A percentile compares a stretch with the other conserved stretches of the same genome.
phyloP scores from a whole-genome alignment of 306 rosid species.

The Trichosanthes cucumerina region DNA sequence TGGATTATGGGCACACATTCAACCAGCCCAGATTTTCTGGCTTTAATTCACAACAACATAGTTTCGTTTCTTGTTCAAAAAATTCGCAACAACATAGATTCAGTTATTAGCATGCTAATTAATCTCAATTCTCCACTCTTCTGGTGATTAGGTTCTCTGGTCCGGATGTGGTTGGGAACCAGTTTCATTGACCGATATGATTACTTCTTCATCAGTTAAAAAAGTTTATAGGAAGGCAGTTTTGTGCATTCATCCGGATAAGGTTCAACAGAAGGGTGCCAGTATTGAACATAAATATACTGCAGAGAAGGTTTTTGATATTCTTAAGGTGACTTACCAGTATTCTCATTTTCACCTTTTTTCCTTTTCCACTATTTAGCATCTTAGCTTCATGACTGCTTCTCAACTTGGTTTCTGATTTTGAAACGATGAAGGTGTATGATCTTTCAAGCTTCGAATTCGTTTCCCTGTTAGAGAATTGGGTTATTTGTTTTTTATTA shows the following conservation, averaged over 20 bases:
- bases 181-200: conserved; percentile 65
- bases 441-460: not conserved
- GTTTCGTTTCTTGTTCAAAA: no score
- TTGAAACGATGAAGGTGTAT: not conserved
- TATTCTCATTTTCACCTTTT: not conserved
- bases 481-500: not conserved
- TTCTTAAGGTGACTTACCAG: conserved; percentile 52
- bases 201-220: conserved; percentile 65
- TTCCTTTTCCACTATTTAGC: not conserved
- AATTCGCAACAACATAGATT: not conserved
- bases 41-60: not conserved
- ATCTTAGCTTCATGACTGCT: not conserved
- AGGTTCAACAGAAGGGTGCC: conserved; percentile 90
- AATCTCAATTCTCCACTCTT: not conserved
- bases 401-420: not conserved
- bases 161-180: conserved; percentile 77
- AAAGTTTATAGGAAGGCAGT: conserved; percentile 70
- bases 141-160: conserved; percentile 64
- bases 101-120: not conserved
- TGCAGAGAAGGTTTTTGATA: conserved; percentile 90
- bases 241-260: conserved; percentile 76
- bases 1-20: not conserved
- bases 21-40: not conserved
- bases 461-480: not conserved
- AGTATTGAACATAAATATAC: conserved; percentile 59